Evolutionary conservation across 2,329 filamentous ascomycete genomes (phyloP).

Genomic region (Talaromyces marneffei): DNA sequence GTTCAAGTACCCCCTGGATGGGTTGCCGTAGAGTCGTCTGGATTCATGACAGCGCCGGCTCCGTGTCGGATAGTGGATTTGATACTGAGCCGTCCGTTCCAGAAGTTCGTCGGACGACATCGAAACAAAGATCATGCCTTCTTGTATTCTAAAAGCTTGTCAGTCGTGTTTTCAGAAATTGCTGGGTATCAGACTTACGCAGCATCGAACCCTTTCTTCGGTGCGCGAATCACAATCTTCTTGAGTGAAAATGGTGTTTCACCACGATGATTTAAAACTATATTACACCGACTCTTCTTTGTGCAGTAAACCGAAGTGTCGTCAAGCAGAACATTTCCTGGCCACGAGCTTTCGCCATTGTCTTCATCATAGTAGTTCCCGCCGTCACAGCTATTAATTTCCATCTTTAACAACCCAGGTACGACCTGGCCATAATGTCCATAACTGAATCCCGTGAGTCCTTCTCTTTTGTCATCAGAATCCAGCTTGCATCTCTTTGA

Average conservation of each 20-base stretch:
- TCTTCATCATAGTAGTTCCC: conserved; percentile 61
- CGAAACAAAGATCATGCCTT: conserved; percentile 86
- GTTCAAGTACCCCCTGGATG: conserved; percentile 38
- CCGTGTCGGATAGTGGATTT: conserved; percentile 57
- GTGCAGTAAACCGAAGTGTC: conserved; percentile 87
- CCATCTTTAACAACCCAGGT: conserved; percentile 73
- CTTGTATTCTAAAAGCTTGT: conserved; percentile 60
- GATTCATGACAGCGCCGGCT: conserved; percentile 23
- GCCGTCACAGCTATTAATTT: conserved; percentile 84
- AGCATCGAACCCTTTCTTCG: conserved; percentile 71
- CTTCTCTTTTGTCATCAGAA: conserved; percentile 50
- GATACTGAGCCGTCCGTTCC: conserved; percentile 65
- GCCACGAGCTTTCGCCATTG: conserved; percentile 52
- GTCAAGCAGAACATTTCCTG: conserved; percentile 76
- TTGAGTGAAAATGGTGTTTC: conserved; percentile 75
- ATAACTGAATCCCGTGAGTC: conserved; percentile 62
- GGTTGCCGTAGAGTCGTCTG: conserved; percentile 27
- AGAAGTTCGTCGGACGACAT: conserved; percentile 77
- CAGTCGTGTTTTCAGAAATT: not conserved
- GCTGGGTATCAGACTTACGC: conserved; percentile 58
- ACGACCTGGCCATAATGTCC: conserved; percentile 84
- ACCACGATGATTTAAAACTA: conserved; percentile 75
- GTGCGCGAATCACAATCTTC: conserved; percentile 82
- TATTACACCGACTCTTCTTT: conserved; percentile 78
- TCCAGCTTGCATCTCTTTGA: conserved; percentile 67